Base-by-base conservation (phyloP, 2,329 filamentous ascomycete genomes). In the Aspergillus hiratsukae region DNA sequence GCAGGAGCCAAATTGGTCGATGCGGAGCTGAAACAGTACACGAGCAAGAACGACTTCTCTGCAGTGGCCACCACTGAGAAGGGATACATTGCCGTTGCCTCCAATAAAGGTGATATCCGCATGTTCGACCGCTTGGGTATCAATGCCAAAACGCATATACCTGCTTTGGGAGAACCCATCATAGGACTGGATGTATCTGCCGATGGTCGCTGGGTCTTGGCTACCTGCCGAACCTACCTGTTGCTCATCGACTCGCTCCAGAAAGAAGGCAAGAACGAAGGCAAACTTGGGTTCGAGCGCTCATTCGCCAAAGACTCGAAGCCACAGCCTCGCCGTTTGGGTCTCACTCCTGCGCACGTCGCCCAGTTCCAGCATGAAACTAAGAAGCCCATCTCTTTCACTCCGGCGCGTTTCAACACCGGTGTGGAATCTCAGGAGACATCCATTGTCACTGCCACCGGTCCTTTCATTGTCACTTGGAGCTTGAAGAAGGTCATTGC, bases 331-430 rank as follows among this genome's bases (percentile, higher is more conserved):
- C 88, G 91, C 54, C 91, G 94, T 64, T 85, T 99, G 10, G 91
- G 88, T 11, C 82, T 99, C 40, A 92, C 89, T 6, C 94, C 94
- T 0, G 87, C 90, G 58, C 94, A 99, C 72, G 91, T 97, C 28
- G 94, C 94, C 0, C 94, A 99, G 71, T 97, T 99, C 80, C 90
- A 95, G 71, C 90, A 97, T 73, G 94, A 99, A 75, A 99, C 94
- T 1, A 90, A 91, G 65, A 87, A 87, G 57, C 86, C 90, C 0
- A 83, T 99, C 10, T 83, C 86, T 1, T 99, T 99, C 75, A 97
- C 93, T 0, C 86, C 90, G 0, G 94, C 94, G 51, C 90, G 88
- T 63, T 99, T 97, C 81, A 97, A 99, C 75, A 90, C 90, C 0
- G 91, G 92, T 61, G 82, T 90, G 61, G 88, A 90, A 49, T 78